Percentiles rank a stretch among this genome's conserved stretches.
These are phyloP conservation scores for Mucor piriformis DNA, from an alignment of 371 early-diverging fungal genomes.

Conservation along the genomic window DNA sequence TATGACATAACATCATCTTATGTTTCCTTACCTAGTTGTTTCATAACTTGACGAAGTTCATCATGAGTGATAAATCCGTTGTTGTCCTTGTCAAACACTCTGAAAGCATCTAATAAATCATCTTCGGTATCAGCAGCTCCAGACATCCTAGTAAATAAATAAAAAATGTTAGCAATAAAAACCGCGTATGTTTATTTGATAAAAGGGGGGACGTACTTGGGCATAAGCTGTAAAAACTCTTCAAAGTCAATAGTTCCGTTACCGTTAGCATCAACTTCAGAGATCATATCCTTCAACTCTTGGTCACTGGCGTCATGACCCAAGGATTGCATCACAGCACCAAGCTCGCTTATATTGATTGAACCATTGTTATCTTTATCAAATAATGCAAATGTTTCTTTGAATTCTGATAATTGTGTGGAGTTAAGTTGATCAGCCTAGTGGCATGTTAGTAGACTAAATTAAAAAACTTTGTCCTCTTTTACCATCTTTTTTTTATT, in stretches of 20 bases:
- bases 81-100: slow-evolving; percentile 53
- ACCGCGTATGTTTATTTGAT: no score
- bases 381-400: slow-evolving; percentile 46
- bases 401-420: slow-evolving; percentile 75
- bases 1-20: no score
- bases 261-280: slow-evolving; percentile 89
- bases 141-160: not conserved
- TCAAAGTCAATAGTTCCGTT: slow-evolving; percentile 90
- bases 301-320: slow-evolving; percentile 71
- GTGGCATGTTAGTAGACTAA: not conserved
- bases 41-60: slow-evolving; percentile 51
- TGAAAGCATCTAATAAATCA: slow-evolving; percentile 41
- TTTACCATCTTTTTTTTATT: not conserved
- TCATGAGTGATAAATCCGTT: slow-evolving; percentile 48
- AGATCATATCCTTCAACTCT: slow-evolving; percentile 80
- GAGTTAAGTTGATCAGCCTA: slow-evolving; percentile 83
- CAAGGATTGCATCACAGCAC: slow-evolving; percentile 38
- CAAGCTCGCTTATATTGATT: slow-evolving; percentile 41
- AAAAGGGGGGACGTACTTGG: slow-evolving; percentile 59
- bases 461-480: not conserved
- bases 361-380: slow-evolving; percentile 50
- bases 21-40: slow-evolving; percentile 35
- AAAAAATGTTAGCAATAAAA: not conserved
- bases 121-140: slow-evolving; percentile 29
- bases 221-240: slow-evolving; percentile 90